A percentile compares a stretch with the other conserved stretches of the same genome.
These are phyloP conservation scores for Naematelia encephala DNA, from an alignment of 768 basidiomycete species.

Conservation along the genomic window DNA sequence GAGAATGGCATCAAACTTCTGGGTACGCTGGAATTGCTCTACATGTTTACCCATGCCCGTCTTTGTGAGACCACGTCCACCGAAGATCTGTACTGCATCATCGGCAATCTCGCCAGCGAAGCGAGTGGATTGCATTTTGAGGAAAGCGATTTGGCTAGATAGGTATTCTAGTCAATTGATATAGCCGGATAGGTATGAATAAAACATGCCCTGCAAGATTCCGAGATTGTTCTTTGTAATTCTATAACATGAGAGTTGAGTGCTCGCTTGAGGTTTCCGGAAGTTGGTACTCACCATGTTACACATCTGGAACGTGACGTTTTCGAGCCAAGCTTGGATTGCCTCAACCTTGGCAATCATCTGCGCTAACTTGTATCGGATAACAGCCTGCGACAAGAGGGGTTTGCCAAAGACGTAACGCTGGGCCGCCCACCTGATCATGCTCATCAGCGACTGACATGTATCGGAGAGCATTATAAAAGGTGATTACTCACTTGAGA, in stretches of 20 bases:
- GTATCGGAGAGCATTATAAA: neutral
- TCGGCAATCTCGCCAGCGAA: slow-evolving; percentile 74
- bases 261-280: too few species aligned
- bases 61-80: slow-evolving; percentile 74
- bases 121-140: slow-evolving; percentile 74
- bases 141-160: slow-evolving; percentile 66
- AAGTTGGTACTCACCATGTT: slow-evolving; percentile 68
- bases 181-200: neutral
- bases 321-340: slow-evolving; percentile 81
- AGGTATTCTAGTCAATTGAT: neutral
- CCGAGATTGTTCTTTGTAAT: slow-evolving; percentile 68
- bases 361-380: slow-evolving; percentile 76
- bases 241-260: too few species aligned
- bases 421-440: slow-evolving; percentile 72
- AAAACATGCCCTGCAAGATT: slow-evolving; percentile 61
- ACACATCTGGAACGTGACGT: slow-evolving; percentile 80
- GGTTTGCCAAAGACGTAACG: slow-evolving; percentile 88
- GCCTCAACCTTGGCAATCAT: slow-evolving; percentile 86
- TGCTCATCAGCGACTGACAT: neutral
- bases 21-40: slow-evolving; percentile 48
- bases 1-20: slow-evolving; percentile 51
- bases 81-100: slow-evolving; percentile 76
- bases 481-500: slow-evolving; percentile 59
- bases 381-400: slow-evolving; percentile 72
- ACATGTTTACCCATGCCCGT: slow-evolving; percentile 50